Conservation (phyloP, 495 filamentous ascomycete genomes). For the Astrothelium macrocarpum region DNA sequence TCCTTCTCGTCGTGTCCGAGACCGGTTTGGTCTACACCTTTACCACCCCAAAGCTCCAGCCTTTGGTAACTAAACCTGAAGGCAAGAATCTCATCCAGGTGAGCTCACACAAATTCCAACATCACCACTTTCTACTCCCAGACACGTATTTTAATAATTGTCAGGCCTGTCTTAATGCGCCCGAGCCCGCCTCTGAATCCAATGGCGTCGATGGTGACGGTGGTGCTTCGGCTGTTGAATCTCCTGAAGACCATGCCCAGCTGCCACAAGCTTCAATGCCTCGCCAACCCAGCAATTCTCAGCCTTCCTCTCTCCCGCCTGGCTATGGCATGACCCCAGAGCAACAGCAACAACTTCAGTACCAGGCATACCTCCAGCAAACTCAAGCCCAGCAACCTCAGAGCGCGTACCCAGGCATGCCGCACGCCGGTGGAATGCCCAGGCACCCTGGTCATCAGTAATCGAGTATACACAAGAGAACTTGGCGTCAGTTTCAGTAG, state of each 20-base stretch:
- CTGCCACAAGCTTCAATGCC: conserved; percentile 27
- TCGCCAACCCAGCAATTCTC: conserved; percentile 3
- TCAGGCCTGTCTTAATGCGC: conserved; percentile 93
- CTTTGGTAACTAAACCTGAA: conserved; percentile 96
- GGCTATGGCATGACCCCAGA: conserved; percentile 28
- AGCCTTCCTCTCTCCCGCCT: conserved; percentile 7
- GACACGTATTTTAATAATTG: conserved; percentile 11
- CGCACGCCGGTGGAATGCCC: conserved; percentile 14
- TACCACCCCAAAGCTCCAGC: conserved; percentile 97
- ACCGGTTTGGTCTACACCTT: conserved; percentile 99
- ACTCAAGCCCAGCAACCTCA: conserved; percentile 27
- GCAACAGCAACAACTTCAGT: conserved; percentile 32
- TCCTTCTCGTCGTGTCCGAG: conserved; percentile 95
- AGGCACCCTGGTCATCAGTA: neutral
- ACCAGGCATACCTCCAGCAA: conserved; percentile 36
- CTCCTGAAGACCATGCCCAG: conserved; percentile 33
- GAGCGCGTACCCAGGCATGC: conserved; percentile 30
- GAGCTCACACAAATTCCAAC: conserved; percentile 24
- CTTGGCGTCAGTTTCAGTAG: neutral
- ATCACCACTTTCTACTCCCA: neutral
- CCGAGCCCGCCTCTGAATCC: conserved; percentile 79
- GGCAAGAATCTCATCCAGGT: conserved; percentile 99
- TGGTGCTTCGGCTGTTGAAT: conserved; percentile 36
- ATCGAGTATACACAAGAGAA: neutral
- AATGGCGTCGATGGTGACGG: conserved; percentile 82